Percentiles rank a stretch among this genome's conserved stretches.
phyloP scores from a whole-genome alignment of 495 filamentous ascomycete genomes.

The Viridothelium virens region DNA sequence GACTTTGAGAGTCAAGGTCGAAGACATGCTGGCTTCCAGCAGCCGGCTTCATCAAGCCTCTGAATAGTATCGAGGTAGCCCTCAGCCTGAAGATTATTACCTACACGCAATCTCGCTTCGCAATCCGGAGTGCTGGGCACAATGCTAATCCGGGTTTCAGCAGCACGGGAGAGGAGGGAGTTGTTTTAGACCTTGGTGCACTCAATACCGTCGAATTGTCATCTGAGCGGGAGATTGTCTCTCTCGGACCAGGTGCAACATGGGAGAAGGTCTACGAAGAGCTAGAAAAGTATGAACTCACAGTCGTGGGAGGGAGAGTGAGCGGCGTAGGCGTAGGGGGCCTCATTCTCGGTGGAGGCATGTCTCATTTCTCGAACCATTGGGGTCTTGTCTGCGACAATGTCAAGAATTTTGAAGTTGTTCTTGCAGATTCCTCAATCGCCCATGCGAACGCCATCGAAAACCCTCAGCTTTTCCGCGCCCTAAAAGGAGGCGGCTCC shows the following conservation, averaged over 20 bases:
- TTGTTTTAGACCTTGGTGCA: slow-evolving; percentile 13
- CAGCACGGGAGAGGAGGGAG: slow-evolving; percentile 36
- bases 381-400: slow-evolving; percentile 34
- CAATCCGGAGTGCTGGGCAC: slow-evolving; percentile 40
- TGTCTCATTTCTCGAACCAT: slow-evolving; percentile 22
- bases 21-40: not conserved
- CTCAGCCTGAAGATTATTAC: not conserved
- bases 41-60: not conserved
- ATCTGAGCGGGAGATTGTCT: not conserved
- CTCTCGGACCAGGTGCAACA: not conserved
- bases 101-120: slow-evolving; percentile 24
- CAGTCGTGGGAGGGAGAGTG: slow-evolving; percentile 47
- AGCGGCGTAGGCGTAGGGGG: slow-evolving; percentile 38
- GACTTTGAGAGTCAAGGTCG: not conserved
- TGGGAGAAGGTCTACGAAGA: slow-evolving; percentile 38
- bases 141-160: slow-evolving; percentile 42
- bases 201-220: not conserved
- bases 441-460: slow-evolving; percentile 29
- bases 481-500: slow-evolving; percentile 37
- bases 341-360: slow-evolving; percentile 33
- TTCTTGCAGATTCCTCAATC: slow-evolving; percentile 32
- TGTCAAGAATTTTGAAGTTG: slow-evolving; percentile 32
- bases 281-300: slow-evolving; percentile 42
- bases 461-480: slow-evolving; percentile 31
- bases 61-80: not conserved